phyloP scores from a whole-genome alignment of 768 basidiomycete genomes.

The Pulveroboletus sp. region DNA sequence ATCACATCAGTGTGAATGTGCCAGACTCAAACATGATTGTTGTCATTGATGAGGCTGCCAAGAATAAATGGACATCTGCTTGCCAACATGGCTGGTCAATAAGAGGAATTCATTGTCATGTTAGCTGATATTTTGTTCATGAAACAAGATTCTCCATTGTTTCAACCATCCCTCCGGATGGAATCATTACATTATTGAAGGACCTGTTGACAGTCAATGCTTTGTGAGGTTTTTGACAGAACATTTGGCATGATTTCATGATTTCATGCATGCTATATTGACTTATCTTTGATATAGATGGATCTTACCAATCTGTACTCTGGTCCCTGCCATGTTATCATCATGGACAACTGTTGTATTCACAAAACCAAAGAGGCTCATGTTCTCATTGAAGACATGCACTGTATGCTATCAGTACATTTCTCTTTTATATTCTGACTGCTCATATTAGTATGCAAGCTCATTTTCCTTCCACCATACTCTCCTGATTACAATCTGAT shows the following conservation, averaged over 20 bases:
- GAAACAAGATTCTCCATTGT: conserved; percentile 13
- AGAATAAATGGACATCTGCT: too few species aligned
- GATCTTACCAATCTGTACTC: conserved; percentile 3
- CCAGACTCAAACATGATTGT: conserved; percentile 21
- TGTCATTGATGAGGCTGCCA: conserved; percentile 21
- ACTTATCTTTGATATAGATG: too few species aligned
- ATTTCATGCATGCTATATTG: too few species aligned
- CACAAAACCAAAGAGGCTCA: conserved; percentile 21
- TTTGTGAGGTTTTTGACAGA: conserved; percentile 12
- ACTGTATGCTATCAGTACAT: too few species aligned
- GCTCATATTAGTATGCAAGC: too few species aligned
- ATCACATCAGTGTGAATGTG: conserved; percentile 9
- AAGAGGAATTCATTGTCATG: background rate
- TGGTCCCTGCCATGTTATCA: background rate
- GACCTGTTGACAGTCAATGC: conserved; percentile 2
- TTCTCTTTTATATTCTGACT: too few species aligned
- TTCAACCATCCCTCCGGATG: too few species aligned
- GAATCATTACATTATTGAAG: conserved; percentile 19
- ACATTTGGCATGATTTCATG: conserved; percentile 3
- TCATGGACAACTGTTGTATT: too few species aligned
- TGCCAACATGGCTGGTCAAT: background rate
- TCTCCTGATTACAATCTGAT: too few species aligned
- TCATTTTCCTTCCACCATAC: background rate
- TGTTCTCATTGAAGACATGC: too few species aligned
- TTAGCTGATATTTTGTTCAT: background rate